phyloP scores from a whole-genome alignment of 1,284 basidiomycete species.

The Trichosporon coremiiforme region DNA sequence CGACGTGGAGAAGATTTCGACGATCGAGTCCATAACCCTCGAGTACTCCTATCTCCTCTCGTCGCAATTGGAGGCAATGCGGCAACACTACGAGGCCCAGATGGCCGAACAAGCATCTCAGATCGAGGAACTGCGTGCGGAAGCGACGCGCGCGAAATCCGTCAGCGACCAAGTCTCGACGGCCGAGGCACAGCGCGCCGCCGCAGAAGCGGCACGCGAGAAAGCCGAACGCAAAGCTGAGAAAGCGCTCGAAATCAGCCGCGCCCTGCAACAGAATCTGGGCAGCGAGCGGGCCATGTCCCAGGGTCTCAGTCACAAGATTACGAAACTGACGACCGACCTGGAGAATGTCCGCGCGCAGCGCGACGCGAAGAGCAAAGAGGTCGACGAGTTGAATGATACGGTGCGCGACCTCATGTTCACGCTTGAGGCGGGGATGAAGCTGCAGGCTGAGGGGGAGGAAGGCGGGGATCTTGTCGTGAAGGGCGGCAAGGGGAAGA shows the following conservation, averaged over 20 bases:
- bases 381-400: constrained; percentile 51
- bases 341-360: constrained; percentile 34
- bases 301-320: constrained; percentile 44
- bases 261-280: constrained; percentile 43
- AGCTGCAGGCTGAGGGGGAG: constrained; percentile 46
- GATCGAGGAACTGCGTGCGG: constrained; percentile 62
- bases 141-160: constrained; percentile 51
- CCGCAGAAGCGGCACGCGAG: constrained; percentile 54
- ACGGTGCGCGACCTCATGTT: constrained; percentile 56
- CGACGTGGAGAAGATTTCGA: constrained; percentile 60
- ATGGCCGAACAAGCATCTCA: constrained; percentile 27
- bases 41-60: constrained; percentile 94
- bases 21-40: constrained; percentile 94
- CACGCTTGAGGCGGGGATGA: constrained; percentile 49
- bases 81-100: constrained; percentile 82
- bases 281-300: constrained; percentile 47
- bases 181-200: constrained; percentile 62
- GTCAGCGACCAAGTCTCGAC: constrained; percentile 61
- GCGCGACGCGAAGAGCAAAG: constrained; percentile 38
- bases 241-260: constrained; percentile 44
- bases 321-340: constrained; percentile 42
- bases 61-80: constrained; percentile 89
- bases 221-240: constrained; percentile 50
- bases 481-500: constrained; percentile 32
- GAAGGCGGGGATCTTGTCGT: constrained; percentile 47